Evolutionary conservation across 1,139 yeast species (phyloP).

Genomic region (Protomyces gravidus): DNA sequence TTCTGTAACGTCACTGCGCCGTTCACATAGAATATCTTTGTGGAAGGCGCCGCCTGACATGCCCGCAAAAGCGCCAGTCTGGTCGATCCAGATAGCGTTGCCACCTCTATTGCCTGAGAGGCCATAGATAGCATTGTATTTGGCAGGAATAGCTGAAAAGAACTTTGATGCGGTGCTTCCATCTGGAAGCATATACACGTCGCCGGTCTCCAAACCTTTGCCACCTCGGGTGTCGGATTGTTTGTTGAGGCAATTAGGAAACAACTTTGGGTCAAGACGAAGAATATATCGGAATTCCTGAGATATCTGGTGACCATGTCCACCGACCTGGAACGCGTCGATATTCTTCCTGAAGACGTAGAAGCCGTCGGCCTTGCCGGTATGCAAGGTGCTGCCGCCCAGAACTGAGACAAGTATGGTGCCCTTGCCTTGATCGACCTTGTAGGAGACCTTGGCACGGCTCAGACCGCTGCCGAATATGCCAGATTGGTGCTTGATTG

Average conservation of each 20-base stretch:
- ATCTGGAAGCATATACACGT: not conserved
- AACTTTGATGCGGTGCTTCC: not conserved
- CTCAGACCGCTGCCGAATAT: not conserved
- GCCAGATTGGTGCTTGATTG: not conserved
- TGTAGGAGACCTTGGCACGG: not conserved
- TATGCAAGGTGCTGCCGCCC: not conserved
- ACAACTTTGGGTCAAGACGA: not conserved
- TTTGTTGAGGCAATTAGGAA: not conserved
- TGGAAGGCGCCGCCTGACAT: not conserved
- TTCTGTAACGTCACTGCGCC: not conserved
- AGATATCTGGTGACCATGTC: not conserved
- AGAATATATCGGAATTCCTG: not conserved
- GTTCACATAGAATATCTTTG: not conserved
- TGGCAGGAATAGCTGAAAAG: not conserved
- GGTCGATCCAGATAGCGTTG: not conserved
- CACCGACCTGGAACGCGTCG: not conserved
- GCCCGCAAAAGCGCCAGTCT: not conserved
- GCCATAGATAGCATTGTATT: not conserved
- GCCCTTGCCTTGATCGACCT: too few relatives aligned
- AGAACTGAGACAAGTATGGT: not conserved
- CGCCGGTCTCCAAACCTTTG: not conserved
- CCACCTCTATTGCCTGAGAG: not conserved
- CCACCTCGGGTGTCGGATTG: not conserved
- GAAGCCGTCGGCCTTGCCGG: not conserved
- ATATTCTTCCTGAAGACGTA: not conserved